Percentiles rank a stretch among this genome's conserved stretches.
Evolutionary conservation across 2,329 filamentous ascomycete species (phyloP).

Genomic region (Penicillium sp.): DNA sequence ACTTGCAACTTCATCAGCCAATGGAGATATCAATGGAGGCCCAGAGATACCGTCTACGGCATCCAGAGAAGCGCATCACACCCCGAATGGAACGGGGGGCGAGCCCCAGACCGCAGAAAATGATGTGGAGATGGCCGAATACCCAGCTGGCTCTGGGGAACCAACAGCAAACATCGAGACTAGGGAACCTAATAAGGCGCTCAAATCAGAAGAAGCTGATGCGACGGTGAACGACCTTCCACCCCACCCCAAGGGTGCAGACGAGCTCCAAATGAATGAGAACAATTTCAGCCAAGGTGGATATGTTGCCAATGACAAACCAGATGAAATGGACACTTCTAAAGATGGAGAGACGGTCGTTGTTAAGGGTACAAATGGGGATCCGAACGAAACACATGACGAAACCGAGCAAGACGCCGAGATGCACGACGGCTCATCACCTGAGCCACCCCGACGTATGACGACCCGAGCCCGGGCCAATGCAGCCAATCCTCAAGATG

Average conservation of each 20-base stretch:
- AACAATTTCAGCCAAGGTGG: not conserved
- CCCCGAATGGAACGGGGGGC: conserved; percentile 10
- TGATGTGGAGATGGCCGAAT: conserved; percentile 39
- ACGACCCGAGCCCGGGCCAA: conserved; percentile 48
- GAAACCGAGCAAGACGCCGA: conserved; percentile 32
- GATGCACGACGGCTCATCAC: conserved; percentile 37
- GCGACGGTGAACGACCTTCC: conserved; percentile 35
- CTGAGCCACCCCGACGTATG: conserved; percentile 47
- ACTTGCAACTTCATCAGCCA: conserved; percentile 8
- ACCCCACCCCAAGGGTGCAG: conserved; percentile 28
- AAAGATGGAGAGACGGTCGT: conserved; percentile 11
- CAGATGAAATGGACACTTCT: conserved; percentile 14
- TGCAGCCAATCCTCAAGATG: conserved; percentile 30
- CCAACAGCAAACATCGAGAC: conserved; percentile 4
- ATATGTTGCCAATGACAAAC: conserved; percentile 7
- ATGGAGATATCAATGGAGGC: conserved; percentile 11
- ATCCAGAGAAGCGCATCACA: conserved; percentile 11
- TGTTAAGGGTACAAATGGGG: not conserved
- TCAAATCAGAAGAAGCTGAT: conserved; percentile 40
- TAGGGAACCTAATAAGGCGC: conserved; percentile 19
- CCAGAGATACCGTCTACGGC: conserved; percentile 10
- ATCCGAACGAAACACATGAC: conserved; percentile 18
- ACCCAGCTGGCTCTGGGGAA: conserved; percentile 12
- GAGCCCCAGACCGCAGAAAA: conserved; percentile 11
- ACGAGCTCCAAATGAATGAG: conserved; percentile 15